Percentiles rank a stretch among this genome's conserved stretches.
Conservation (phyloP, 2,329 filamentous ascomycete genomes). For the Aureobasidium vineae region DNA sequence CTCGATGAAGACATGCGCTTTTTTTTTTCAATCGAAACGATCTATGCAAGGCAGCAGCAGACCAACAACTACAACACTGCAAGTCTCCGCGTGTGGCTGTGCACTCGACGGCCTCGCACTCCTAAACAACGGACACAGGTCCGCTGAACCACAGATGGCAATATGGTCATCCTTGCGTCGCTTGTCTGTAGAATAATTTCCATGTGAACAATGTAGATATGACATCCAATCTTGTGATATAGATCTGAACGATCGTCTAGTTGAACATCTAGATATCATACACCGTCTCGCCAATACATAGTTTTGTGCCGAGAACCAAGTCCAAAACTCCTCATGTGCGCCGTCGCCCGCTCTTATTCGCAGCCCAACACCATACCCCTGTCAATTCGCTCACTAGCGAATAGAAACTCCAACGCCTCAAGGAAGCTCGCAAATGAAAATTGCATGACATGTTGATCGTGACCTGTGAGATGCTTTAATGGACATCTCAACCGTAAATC, state of each 20-base stretch:
- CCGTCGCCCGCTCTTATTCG: background rate
- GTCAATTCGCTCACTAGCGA: background rate
- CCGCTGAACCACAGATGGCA: background rate
- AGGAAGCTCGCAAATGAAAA: background rate
- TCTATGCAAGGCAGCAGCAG: background rate
- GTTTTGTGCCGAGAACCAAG: conserved; percentile 1
- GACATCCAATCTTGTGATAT: conserved; percentile 1
- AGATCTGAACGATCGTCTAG: conserved; percentile 4
- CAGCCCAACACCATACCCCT: background rate
- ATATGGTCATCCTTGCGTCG: background rate
- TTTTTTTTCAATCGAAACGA: background rate
- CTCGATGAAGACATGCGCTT: background rate
- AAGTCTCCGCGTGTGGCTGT: background rate
- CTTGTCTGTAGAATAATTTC: background rate
- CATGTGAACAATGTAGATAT: background rate
- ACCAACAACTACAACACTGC: background rate
- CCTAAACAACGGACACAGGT: background rate
- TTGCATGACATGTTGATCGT: conserved; percentile 18
- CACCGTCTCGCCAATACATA: background rate
- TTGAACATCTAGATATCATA: background rate
- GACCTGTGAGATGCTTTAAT: background rate
- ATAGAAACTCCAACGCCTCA: background rate
- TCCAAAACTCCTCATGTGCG: background rate
- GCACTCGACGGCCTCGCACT: background rate
- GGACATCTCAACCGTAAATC: conserved; percentile 5